Conservation (phyloP, 257 asterid genomes). For the Solanum peruvianum region DNA sequence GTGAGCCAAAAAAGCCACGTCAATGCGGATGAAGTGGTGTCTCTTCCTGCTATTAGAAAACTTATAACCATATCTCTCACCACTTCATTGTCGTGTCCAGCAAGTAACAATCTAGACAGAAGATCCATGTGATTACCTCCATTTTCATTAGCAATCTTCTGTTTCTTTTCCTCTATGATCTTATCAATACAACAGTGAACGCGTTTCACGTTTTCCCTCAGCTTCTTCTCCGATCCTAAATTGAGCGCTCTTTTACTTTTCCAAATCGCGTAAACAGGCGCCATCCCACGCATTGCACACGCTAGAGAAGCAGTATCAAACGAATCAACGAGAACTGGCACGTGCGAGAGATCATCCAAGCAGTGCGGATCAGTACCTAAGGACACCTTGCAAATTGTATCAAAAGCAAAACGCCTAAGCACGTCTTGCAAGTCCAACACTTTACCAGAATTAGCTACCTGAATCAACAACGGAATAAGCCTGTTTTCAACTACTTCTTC, state of each 20-base stretch:
- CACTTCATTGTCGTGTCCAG: not conserved
- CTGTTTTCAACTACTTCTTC: slow-evolving; percentile 3
- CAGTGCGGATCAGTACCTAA: not conserved
- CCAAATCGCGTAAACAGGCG: slow-evolving; percentile 38
- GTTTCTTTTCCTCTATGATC: not conserved
- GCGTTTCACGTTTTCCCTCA: slow-evolving; percentile 37
- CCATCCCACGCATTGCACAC: slow-evolving; percentile 52
- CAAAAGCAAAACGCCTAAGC: slow-evolving; percentile 6
- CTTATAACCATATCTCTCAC: slow-evolving; percentile 17
- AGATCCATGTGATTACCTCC: not conserved
- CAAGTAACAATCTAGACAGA: not conserved
- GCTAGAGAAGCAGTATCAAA: slow-evolving; percentile 41
- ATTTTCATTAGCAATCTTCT: not conserved
- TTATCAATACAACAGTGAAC: slow-evolving; percentile 1
- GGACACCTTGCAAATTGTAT: slow-evolving; percentile 6
- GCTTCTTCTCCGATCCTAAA: slow-evolving; percentile 38
- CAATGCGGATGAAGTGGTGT: not conserved
- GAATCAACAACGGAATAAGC: not conserved
- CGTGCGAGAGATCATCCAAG: slow-evolving; percentile 5
- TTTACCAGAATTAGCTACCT: not conserved
- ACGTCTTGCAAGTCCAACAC: slow-evolving; percentile 10
- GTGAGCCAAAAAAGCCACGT: not conserved
- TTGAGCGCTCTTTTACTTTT: slow-evolving; percentile 36
- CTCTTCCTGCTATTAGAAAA: not conserved
- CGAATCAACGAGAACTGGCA: slow-evolving; percentile 34